Conservation (phyloP, 2,329 filamentous ascomycete species). For the Exophiala phaeomuriformis region DNA sequence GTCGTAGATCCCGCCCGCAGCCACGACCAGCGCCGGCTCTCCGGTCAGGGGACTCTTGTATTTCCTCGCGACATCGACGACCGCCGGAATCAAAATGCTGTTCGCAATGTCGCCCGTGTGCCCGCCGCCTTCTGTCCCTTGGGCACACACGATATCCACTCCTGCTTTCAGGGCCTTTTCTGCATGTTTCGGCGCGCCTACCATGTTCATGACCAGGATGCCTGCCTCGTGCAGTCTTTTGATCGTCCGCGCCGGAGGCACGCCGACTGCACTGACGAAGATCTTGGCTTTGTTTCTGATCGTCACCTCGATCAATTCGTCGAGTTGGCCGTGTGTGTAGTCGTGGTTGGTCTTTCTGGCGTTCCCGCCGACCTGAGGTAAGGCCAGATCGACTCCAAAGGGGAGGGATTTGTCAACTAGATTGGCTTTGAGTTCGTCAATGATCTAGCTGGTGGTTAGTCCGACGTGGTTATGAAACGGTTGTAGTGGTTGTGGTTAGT, state of each 20-base stretch:
- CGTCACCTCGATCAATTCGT: conserved; percentile 79
- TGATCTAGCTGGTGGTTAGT: conserved; percentile 46
- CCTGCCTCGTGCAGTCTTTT: conserved; percentile 69
- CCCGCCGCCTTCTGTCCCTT: conserved; percentile 87
- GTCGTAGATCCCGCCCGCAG: conserved; percentile 80
- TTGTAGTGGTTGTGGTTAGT: too few relatives aligned
- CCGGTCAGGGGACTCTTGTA: conserved; percentile 68
- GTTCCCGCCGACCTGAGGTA: conserved; percentile 76
- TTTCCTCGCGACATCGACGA: conserved; percentile 70
- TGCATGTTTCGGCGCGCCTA: conserved; percentile 84
- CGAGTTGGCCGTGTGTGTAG: conserved; percentile 82
- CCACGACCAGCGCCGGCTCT: conserved; percentile 68
- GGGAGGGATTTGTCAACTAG: conserved; percentile 62
- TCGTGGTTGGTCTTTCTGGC: conserved; percentile 92
- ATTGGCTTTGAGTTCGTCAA: conserved; percentile 75
- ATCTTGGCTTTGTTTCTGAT: conserved; percentile 75
- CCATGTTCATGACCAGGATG: conserved; percentile 94
- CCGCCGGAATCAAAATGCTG: conserved; percentile 76
- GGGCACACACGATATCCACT: conserved; percentile 84
- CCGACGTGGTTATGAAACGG: too few relatives aligned
- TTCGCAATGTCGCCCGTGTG: conserved; percentile 85
- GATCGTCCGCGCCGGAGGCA: conserved; percentile 68
- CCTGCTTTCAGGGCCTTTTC: conserved; percentile 79
- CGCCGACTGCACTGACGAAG: conserved; percentile 82
- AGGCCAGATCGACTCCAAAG: conserved; percentile 84